These are phyloP conservation scores for Paratrypanosoma confusum DNA, from an alignment of 208 protist genomes.

Conservation along the genomic window DNA sequence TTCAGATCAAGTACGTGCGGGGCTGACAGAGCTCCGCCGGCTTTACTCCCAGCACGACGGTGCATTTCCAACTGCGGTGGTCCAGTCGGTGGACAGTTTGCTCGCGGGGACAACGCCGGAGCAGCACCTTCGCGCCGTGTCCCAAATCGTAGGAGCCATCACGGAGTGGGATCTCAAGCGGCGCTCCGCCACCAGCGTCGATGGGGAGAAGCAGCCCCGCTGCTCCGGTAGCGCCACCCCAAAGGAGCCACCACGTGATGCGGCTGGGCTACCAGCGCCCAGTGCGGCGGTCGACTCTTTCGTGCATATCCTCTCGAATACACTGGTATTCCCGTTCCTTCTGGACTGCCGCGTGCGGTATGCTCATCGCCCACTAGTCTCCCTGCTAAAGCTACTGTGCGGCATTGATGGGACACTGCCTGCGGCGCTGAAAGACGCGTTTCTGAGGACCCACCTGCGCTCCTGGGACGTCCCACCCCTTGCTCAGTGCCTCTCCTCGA, in stretches of 20 bases:
- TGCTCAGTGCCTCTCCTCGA: not conserved
- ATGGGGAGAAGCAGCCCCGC: too few species aligned
- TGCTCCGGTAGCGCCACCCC: not conserved
- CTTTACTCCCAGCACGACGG: too few species aligned
- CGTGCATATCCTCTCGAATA: conserved; percentile 19
- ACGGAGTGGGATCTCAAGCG: conserved; percentile 19
- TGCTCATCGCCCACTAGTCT: conserved; percentile 68
- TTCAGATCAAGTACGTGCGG: too few species aligned
- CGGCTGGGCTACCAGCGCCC: conserved; percentile 8
- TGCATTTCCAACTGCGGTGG: too few species aligned
- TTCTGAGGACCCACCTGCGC: conserved; percentile 13
- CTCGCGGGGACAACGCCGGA: conserved; percentile 40
- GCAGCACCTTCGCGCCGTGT: conserved; percentile 52
- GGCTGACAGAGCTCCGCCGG: too few species aligned
- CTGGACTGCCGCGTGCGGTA: conserved; percentile 74
- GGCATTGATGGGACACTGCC: conserved; percentile 11
- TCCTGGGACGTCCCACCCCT: not conserved
- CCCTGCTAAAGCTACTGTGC: conserved; percentile 39
- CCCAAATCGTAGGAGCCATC: conserved; percentile 41
- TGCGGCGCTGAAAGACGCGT: conserved; percentile 11
- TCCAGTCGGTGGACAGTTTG: conserved; percentile 31
- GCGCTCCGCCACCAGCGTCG: too few species aligned
- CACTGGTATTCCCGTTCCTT: conserved; percentile 60
- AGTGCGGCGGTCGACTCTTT: too few species aligned
- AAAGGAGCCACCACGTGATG: conserved; percentile 5